phyloP scores from a whole-genome alignment of 192 early-diverging fungal species.

The Rhizophagus clarus region DNA sequence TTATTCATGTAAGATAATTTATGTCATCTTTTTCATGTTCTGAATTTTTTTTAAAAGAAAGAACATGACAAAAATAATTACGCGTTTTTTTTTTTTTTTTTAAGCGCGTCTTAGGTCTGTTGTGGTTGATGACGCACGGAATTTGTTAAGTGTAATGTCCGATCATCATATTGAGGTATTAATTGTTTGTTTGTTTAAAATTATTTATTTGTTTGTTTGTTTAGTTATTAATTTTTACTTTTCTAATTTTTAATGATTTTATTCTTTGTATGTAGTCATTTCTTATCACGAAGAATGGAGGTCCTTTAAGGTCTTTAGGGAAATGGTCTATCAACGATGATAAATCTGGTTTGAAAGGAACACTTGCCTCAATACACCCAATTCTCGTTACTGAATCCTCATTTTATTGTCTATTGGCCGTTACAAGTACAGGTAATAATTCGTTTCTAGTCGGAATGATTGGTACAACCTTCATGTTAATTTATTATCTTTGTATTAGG shows the following conservation, averaged over 20 bases:
- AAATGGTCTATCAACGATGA: background rate
- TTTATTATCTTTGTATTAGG: conserved; percentile 3
- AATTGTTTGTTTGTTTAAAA: background rate
- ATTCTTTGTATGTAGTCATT: background rate
- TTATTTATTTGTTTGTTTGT: background rate
- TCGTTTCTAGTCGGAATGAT: no score
- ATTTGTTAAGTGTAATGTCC: conserved; percentile 4
- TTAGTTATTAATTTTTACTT: no score
- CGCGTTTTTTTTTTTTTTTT: background rate
- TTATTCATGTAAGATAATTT: background rate
- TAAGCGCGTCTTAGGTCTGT: background rate
- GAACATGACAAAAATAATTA: background rate
- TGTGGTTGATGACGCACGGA: conserved; percentile 16
- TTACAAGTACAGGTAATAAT: conserved; percentile 16
- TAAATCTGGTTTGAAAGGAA: background rate
- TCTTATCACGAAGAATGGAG: background rate
- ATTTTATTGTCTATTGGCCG: conserved; percentile 15
- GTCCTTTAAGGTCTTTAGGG: background rate
- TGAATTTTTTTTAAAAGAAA: background rate
- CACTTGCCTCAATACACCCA: conserved; percentile 15
- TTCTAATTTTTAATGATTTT: no score
- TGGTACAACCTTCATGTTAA: no score
- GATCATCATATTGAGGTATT: conserved; percentile 21
- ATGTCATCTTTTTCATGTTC: background rate
- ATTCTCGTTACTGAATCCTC: conserved; percentile 24